Evolutionary conservation across 148 eudicot species (phyloP), one percentile per base, ranked within the genome.

Genomic region (Dianthus caryophyllus): DNA sequence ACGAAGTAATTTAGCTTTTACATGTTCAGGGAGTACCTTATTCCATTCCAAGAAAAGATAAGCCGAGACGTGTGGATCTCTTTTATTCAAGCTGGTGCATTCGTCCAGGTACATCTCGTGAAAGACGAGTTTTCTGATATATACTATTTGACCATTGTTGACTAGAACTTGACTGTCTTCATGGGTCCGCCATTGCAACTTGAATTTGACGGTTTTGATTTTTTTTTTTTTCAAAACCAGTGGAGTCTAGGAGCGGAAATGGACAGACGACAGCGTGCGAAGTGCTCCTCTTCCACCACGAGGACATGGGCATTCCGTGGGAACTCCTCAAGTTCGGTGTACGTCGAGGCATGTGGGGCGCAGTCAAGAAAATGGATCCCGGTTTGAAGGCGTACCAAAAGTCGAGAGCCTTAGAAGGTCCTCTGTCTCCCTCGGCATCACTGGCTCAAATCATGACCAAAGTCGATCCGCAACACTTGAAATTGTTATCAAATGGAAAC

Each of bases 221-320:
- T 44, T 16, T 61, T 51, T 13, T 36, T 15, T 44, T 16, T 77
- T 43, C 1, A 51, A 46, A 63, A 70, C 64, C 87, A 90, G 99
- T 82, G 71, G 84, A 78, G 77, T 95, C 99, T 12, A 81, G 68
- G 57, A 76, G 83, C 65, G 86, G 79, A 24, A 71, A 76, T n/a
- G 88, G 84, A 27, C 82, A 87, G 51, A 77, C 77, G 74, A 83
- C 81, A 22, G 93, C 97, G 0, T 90, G 93, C 59, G 99, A 95
- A 80, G 91, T 95, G 66, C 76, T 85, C 16, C 86, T 95, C 55
- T 90, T 90, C 83, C 99, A 95, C 71, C 80, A 90, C 25, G 99
- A 95, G 76, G 97, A 95, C 63, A 90, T 95, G 99, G 97, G 99
- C 67, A 90, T 95, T 70, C 97, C 99, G 15, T 79, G 89, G 88